phyloP scores from a whole-genome alignment of 441 rosid genomes.

The Syzygium syzygioides region DNA sequence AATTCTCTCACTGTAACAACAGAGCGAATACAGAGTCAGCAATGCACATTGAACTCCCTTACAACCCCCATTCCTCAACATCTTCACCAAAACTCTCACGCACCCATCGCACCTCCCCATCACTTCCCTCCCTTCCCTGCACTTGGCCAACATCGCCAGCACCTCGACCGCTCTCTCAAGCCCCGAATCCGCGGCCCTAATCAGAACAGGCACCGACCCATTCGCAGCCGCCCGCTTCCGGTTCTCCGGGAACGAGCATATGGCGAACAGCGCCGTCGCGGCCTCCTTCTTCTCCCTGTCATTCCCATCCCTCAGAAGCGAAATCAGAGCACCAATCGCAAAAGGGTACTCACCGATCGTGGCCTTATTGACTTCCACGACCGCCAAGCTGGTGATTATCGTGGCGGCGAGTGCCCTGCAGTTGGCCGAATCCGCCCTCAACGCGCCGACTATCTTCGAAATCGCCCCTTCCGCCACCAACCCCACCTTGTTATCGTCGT shows the following conservation, averaged over 20 bases:
- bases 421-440: conserved; percentile 49
- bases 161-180: conserved; percentile 84
- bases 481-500: conserved; percentile 89
- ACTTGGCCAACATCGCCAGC: conserved; percentile 72
- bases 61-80: conserved; percentile 50
- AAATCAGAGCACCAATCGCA: conserved; percentile 52
- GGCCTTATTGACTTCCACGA: conserved; percentile 91
- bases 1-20: conserved; percentile 41
- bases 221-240: conserved; percentile 56
- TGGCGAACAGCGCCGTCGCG: conserved; percentile 72
- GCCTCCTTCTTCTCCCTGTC: conserved; percentile 79
- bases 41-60: conserved; percentile 68
- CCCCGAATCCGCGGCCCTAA: conserved; percentile 46
- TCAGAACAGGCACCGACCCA: conserved; percentile 66
- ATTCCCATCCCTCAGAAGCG: conserved; percentile 49
- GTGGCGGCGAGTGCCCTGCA: conserved; percentile 86
- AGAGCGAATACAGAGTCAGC: conserved; percentile 55
- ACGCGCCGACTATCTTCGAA: conserved; percentile 40
- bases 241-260: conserved; percentile 72
- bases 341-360: conserved; percentile 74
- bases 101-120: conserved; percentile 50
- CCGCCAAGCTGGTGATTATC: conserved; percentile 77
- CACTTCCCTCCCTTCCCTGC: conserved; percentile 79
- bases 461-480: conserved; percentile 90
- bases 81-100: conserved; percentile 48